Evolutionary conservation across 2,329 filamentous ascomycete species (phyloP).

Genomic region (Diaporthe ilicicola): DNA sequence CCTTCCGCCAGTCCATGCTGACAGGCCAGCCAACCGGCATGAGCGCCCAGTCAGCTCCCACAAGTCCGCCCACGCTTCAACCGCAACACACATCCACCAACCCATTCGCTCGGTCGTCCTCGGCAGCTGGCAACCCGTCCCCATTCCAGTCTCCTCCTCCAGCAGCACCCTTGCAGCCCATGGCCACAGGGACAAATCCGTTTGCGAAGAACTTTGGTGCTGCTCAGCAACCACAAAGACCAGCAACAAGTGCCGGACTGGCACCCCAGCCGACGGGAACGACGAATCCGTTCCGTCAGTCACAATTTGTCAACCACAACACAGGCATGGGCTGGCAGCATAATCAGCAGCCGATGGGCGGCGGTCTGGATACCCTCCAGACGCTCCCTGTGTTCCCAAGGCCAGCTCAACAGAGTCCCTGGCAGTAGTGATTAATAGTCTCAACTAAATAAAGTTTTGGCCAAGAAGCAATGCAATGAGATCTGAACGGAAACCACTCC

Average conservation of each 20-base stretch:
- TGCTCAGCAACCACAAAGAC: constrained; percentile 48
- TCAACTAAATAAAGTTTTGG: not conserved
- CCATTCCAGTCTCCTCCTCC: constrained; percentile 55
- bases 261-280: constrained; percentile 83
- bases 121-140: constrained; percentile 44
- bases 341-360: constrained; percentile 80
- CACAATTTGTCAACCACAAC: constrained; percentile 86
- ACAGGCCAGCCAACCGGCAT: constrained; percentile 61
- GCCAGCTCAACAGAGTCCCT: constrained; percentile 70
- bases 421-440: constrained; percentile 57
- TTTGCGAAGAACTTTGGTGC: constrained; percentile 60
- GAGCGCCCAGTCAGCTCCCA: constrained; percentile 44
- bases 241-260: constrained; percentile 59
- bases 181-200: constrained; percentile 66
- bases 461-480: constrained; percentile 22
- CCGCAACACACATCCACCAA: constrained; percentile 76
- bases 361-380: constrained; percentile 78
- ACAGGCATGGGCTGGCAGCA: constrained; percentile 92
- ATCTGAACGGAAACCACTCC: not conserved
- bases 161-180: constrained; percentile 54
- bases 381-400: constrained; percentile 89
- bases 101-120: constrained; percentile 79
- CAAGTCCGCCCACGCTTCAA: constrained; percentile 50
- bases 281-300: constrained; percentile 95
- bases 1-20: constrained; percentile 90